Base-by-base conservation (phyloP, 257 asterid species). In the Nicotiana tomentosiformis region DNA sequence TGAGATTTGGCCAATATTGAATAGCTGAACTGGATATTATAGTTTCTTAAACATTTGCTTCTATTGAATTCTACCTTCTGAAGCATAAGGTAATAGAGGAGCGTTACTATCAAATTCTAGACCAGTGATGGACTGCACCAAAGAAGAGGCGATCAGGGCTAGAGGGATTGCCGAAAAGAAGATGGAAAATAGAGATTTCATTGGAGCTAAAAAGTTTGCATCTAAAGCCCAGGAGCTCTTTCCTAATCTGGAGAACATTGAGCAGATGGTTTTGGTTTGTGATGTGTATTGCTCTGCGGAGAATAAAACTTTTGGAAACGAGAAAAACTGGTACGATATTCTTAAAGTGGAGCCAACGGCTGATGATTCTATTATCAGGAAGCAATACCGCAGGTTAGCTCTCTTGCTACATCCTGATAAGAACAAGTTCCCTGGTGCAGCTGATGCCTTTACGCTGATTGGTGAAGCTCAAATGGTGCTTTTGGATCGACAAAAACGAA, bases 351-450 rank as follows among this genome's bases (percentile, higher is more conserved):
- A 85, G 64, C 89, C 89, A n/a, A 83, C 86, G 15, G 88, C 92
- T 39, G 94, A 93, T 77, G 91, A 84, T 80, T 86, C 81, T 29
- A 49, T 87, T 12, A 86, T 93, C 68, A 85, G 80, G 79, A 85
- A 78, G 77, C 95, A 84, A 84, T 93, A 77, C 66, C 85, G 89
- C 49, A 86, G 77, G 81, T 76, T 93, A 83, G 91, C 92, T 2
- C 88, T 93, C 83, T 64, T 67, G 33, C 95, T 93, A 66, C 95
- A 90, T 62, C 97, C 94, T 5, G 95, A 93, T 76, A 88, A 86
- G 84, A 93, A 90, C 91, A 80, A 79, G 46, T 85, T 87, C 51
- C 82, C 91, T 5, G 97, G 95, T 6, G 93, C 97, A 17, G 70
- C 86, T 1, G 93, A 91, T 78, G 97, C 97, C 17, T 93, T 91